Evolutionary conservation across 768 basidiomycete species (phyloP).

Genomic region (Leccinellum albellum): DNA sequence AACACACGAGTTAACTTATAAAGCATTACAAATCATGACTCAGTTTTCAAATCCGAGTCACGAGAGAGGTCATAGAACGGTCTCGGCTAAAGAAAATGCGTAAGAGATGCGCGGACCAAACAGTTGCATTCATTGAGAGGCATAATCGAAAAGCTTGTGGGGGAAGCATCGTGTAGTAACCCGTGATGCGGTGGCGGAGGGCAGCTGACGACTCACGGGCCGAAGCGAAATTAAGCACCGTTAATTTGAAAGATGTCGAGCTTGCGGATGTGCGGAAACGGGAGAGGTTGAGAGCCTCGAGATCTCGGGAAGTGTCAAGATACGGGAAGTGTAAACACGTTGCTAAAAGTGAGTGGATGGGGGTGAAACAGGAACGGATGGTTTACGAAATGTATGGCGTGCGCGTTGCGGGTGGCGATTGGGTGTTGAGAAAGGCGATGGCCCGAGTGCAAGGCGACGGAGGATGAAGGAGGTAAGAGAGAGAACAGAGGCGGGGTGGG

Average conservation of each 20-base stretch:
- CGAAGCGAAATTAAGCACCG: background rate
- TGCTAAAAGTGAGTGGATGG: conserved; percentile 1
- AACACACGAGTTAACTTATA: conserved; percentile 2
- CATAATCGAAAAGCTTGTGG: background rate
- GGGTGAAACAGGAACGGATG: conserved; percentile 8
- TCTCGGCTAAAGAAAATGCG: background rate
- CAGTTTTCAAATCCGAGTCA: background rate
- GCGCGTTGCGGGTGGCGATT: conserved; percentile 28
- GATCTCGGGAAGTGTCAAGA: background rate
- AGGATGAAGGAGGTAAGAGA: conserved; percentile 4
- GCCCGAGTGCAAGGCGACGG: conserved; percentile 7
- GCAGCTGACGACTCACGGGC: background rate
- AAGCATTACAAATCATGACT: background rate
- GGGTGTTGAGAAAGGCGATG: conserved; percentile 13
- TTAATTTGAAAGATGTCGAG: conserved; percentile 25
- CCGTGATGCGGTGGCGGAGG: background rate
- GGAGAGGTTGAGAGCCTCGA: background rate
- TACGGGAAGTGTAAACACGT: conserved; percentile 14
- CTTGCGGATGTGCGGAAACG: conserved; percentile 3
- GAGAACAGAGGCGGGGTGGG: background rate
- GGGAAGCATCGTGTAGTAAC: background rate
- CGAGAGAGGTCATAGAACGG: background rate
- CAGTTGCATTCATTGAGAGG: background rate
- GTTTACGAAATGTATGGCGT: conserved; percentile 16
- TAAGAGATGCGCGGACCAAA: background rate